Evolutionary conservation across 23 red algal species (phyloP).

Genomic region (Gracilaria vermiculophylla): DNA sequence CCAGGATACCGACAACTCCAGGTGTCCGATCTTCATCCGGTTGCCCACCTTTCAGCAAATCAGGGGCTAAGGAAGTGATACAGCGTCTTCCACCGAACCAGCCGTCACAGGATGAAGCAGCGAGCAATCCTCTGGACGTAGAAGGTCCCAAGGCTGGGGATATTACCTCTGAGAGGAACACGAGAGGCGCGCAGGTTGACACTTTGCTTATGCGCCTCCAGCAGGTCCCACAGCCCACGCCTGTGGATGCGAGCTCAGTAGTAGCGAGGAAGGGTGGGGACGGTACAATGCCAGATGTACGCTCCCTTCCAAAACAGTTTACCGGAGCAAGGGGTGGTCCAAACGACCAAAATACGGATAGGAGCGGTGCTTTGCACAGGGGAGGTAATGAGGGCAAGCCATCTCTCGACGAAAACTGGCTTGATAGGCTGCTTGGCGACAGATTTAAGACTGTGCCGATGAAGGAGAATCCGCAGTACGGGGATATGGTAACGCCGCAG

Average conservation of each 20-base stretch:
- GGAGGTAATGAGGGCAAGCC: neutral
- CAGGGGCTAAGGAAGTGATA: neutral
- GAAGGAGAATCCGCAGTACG: conserved; percentile 2
- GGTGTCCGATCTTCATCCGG: conserved; percentile 18
- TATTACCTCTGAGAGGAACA: neutral
- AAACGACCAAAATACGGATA: neutral
- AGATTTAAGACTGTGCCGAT: neutral
- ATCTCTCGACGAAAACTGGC: neutral
- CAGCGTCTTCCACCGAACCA: neutral
- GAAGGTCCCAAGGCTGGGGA: neutral
- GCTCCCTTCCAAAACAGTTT: neutral
- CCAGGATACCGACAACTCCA: neutral
- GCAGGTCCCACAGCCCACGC: neutral
- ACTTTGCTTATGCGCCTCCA: neutral
- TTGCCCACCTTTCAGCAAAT: neutral
- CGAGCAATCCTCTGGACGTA: neutral
- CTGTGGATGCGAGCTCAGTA: neutral
- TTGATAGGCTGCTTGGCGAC: neutral
- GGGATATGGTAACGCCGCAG: conserved; percentile 9
- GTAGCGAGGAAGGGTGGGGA: neutral
- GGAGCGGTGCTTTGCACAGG: neutral
- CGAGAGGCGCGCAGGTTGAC: neutral
- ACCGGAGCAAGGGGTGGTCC: neutral
- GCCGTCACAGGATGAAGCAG: neutral
- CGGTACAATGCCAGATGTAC: neutral